Evolutionary conservation across 163 green algal genomes (phyloP).

Genomic region (Prototheca stagnorum): DNA sequence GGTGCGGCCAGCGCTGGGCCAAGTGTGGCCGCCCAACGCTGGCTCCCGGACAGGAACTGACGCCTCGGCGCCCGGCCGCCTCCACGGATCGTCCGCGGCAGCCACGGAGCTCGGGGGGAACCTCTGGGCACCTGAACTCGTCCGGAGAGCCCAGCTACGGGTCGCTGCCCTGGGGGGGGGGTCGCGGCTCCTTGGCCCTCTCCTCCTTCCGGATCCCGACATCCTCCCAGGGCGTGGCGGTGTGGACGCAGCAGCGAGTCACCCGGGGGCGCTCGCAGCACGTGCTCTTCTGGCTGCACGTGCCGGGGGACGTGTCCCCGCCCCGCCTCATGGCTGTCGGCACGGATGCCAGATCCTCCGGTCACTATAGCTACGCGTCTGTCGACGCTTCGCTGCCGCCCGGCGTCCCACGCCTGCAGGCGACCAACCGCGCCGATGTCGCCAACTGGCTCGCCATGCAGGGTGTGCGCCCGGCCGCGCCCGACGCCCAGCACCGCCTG

Average conservation of each 20-base stretch:
- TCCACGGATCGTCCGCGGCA: neutral
- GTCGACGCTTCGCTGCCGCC: too few species aligned
- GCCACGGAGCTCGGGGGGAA: too few species aligned
- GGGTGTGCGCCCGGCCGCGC: too few species aligned
- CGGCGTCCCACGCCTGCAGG: slow-evolving; percentile 4
- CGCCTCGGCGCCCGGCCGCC: neutral
- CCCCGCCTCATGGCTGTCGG: slow-evolving; percentile 6
- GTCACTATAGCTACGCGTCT: slow-evolving; percentile 21
- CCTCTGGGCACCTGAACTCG: neutral
- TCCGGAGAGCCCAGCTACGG: neutral
- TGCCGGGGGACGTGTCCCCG: neutral
- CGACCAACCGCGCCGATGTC: slow-evolving; percentile 16
- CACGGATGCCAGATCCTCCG: slow-evolving; percentile 7
- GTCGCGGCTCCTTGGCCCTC: neutral
- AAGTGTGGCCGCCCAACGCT: neutral
- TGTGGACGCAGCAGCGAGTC: neutral
- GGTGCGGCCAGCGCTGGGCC: slow-evolving; percentile 3
- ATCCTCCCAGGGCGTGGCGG: neutral
- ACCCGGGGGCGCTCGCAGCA: neutral
- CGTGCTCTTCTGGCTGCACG: slow-evolving; percentile 17
- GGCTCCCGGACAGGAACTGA: neutral
- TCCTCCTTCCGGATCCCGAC: neutral
- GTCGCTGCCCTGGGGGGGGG: neutral
- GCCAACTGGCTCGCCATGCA: slow-evolving; percentile 11
- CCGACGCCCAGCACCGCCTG: too few species aligned